phyloP scores from a whole-genome alignment of 2,329 filamentous ascomycete genomes.

The Colletotrichum zoysiae region DNA sequence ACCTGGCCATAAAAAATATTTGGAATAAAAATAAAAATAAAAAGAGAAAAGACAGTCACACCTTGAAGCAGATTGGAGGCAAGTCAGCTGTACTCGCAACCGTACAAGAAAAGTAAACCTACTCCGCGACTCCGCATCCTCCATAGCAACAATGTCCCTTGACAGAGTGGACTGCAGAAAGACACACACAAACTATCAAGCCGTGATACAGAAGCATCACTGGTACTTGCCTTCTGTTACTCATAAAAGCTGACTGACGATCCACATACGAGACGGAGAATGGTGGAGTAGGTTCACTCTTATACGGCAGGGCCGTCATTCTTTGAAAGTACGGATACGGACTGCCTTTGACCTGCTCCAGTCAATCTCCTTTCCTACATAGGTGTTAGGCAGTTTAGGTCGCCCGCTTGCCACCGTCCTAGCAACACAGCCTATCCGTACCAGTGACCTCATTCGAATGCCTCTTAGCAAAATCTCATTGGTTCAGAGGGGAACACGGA shows the following conservation, averaged over 20 bases:
- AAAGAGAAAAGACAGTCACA: too few relatives aligned
- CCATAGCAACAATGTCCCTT: background rate
- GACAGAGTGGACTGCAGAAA: too few relatives aligned
- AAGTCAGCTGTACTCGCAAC: too few relatives aligned
- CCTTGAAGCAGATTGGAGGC: too few relatives aligned
- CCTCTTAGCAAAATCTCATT: background rate
- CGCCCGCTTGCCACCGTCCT: background rate
- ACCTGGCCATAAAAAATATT: too few relatives aligned
- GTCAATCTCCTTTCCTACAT: too few relatives aligned
- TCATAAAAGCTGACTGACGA: background rate
- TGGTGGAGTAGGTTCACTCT: background rate
- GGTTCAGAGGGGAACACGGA: slow-evolving; percentile 11
- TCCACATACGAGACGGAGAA: background rate
- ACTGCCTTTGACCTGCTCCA: too few relatives aligned
- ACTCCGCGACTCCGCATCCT: background rate
- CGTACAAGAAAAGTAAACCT: background rate
- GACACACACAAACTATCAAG: background rate
- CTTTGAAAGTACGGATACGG: too few relatives aligned
- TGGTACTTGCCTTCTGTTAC: background rate
- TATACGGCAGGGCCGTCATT: background rate
- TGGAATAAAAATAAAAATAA: too few relatives aligned
- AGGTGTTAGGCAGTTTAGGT: background rate
- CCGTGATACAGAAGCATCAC: background rate
- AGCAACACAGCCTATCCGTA: background rate
- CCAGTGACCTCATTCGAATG: slow-evolving; percentile 20